Conservation (phyloP, 1,284 basidiomycete species). For the Heterobasidion irregulare region DNA sequence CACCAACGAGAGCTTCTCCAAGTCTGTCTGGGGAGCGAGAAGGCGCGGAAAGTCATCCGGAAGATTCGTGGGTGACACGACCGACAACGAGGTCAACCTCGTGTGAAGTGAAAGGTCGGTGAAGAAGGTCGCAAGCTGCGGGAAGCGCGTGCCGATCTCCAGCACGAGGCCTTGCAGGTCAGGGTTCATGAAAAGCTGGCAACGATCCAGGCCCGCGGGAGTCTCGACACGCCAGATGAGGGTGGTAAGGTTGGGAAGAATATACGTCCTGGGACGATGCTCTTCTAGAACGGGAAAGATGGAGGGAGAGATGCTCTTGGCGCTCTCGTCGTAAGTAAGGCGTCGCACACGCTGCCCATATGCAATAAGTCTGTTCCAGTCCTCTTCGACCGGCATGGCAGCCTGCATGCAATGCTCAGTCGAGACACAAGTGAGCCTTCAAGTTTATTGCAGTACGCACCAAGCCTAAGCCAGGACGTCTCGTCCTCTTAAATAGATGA, state of each 20-base stretch:
- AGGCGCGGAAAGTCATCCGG: conserved; percentile 64
- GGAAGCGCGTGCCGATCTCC: conserved; percentile 49
- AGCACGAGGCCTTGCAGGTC: conserved; percentile 49
- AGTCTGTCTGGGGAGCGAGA: conserved; percentile 43
- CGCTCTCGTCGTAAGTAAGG: conserved; percentile 59
- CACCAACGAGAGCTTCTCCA: conserved; percentile 56
- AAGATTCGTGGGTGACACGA: conserved; percentile 56
- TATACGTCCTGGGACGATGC: conserved; percentile 47
- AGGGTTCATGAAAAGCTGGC: conserved; percentile 54
- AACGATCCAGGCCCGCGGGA: conserved; percentile 52
- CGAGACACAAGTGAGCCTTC: conserved; percentile 5
- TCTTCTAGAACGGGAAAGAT: conserved; percentile 61
- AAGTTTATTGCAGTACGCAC: conserved; percentile 34
- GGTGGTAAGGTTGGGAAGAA: conserved; percentile 60
- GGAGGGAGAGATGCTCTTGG: conserved; percentile 51
- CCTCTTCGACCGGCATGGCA: conserved; percentile 48
- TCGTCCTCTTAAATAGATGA: conserved; percentile 54
- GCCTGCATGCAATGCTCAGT: conserved; percentile 29
- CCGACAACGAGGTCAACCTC: conserved; percentile 54
- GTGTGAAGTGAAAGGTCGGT: conserved; percentile 51
- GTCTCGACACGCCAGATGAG: conserved; percentile 67
- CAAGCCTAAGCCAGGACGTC: conserved; percentile 64
- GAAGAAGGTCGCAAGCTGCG: conserved; percentile 53
- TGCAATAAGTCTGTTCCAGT: conserved; percentile 57
- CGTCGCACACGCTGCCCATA: conserved; percentile 60